phyloP scores from a whole-genome alignment of 352 stramenopile species.

The Thraustochytrium striatum region DNA sequence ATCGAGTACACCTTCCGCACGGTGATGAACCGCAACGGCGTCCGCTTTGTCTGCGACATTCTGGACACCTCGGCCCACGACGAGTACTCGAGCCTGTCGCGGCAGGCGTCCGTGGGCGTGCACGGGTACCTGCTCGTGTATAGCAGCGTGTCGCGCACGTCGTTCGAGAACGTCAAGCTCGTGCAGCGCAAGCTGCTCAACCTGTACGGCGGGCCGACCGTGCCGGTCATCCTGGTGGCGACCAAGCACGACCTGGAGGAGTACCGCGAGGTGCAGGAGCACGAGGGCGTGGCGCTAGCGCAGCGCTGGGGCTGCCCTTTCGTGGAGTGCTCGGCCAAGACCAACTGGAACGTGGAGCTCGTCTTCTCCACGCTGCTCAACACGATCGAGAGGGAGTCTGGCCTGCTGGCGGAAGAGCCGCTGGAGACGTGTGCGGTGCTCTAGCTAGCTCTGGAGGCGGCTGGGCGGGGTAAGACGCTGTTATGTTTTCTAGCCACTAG shows the following conservation, averaged over 20 bases:
- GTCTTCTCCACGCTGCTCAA: constrained; percentile 83
- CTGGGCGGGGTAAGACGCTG: too few species aligned
- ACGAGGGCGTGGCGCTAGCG: constrained; percentile 70
- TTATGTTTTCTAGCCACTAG: too few species aligned
- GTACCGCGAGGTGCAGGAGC: constrained; percentile 70
- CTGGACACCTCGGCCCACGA: constrained; percentile 60
- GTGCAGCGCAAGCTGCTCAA: constrained; percentile 82
- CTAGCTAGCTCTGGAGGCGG: too few species aligned
- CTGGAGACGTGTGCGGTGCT: neutral
- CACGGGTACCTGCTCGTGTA: constrained; percentile 82
- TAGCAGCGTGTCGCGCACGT: constrained; percentile 73
- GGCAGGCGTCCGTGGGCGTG: constrained; percentile 75
- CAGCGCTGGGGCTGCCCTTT: constrained; percentile 75
- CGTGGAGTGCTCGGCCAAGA: constrained; percentile 77
- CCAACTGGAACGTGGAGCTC: constrained; percentile 81
- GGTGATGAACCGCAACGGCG: constrained; percentile 75
- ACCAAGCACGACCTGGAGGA: constrained; percentile 82
- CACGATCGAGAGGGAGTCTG: constrained; percentile 77
- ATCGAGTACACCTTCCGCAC: constrained; percentile 85
- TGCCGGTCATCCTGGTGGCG: constrained; percentile 71
- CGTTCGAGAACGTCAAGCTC: constrained; percentile 79
- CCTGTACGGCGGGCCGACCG: constrained; percentile 72
- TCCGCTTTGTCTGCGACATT: constrained; percentile 74
- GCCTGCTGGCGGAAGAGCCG: constrained; percentile 69
- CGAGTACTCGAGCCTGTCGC: constrained; percentile 80